Conservation (phyloP, 2,329 filamentous ascomycete genomes). For the Hypoxylon sp. region DNA sequence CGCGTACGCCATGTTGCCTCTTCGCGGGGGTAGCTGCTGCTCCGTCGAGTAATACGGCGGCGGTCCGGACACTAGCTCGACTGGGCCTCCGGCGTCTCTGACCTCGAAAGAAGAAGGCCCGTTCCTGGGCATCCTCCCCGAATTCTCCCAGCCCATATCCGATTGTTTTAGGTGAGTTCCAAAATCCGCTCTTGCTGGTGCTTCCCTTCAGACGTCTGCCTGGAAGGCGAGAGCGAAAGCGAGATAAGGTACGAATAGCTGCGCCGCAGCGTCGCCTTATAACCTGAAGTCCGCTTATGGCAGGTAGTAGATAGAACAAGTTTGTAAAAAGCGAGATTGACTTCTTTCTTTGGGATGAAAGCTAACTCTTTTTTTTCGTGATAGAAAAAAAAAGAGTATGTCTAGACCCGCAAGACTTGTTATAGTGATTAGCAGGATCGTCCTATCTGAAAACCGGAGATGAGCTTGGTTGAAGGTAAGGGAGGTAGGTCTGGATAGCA, state of each 20-base stretch:
- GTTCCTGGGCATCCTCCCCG: slow-evolving; percentile 33
- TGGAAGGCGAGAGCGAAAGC: slow-evolving; percentile 18
- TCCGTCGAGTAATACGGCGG: slow-evolving; percentile 34
- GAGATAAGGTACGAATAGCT: slow-evolving; percentile 17
- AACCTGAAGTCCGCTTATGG: slow-evolving; percentile 24
- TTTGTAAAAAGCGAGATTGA: slow-evolving; percentile 5
- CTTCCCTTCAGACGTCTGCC: slow-evolving; percentile 7
- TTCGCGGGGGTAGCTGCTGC: slow-evolving; percentile 29
- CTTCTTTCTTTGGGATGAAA: background rate
- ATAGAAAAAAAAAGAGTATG: background rate
- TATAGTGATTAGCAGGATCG: background rate
- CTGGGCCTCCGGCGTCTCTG: slow-evolving; percentile 38
- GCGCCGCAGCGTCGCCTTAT: slow-evolving; percentile 30
- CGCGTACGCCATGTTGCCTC: slow-evolving; percentile 41
- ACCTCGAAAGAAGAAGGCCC: slow-evolving; percentile 42
- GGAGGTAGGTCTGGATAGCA: slow-evolving; percentile 10
- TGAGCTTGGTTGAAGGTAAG: background rate
- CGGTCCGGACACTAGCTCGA: slow-evolving; percentile 41
- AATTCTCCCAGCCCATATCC: slow-evolving; percentile 46
- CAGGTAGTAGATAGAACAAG: slow-evolving; percentile 4
- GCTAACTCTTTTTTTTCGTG: background rate
- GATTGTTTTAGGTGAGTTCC: slow-evolving; percentile 17
- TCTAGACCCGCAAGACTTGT: background rate
- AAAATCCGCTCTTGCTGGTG: slow-evolving; percentile 27
- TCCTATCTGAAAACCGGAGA: slow-evolving; percentile 4